Conservation (phyloP, 176 grass and related monocot species). For the Juncus effusus region DNA sequence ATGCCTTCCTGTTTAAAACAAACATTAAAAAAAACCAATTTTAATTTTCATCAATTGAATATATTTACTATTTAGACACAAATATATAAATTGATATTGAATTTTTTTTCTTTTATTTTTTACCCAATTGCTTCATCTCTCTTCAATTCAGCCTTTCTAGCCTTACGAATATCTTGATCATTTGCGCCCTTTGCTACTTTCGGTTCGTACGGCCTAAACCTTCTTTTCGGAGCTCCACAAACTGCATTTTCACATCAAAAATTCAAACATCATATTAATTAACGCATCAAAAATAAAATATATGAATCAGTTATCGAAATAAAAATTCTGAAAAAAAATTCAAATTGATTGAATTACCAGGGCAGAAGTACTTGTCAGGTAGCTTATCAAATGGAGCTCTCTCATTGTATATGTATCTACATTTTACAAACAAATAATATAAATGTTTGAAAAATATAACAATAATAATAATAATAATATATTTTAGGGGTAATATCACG, state of each 20-base stretch:
- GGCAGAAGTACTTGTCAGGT: slow-evolving; percentile 82
- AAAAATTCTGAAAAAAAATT: neutral
- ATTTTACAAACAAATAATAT: neutral
- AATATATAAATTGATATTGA: neutral
- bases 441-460: neutral
- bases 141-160: slow-evolving; percentile 84
- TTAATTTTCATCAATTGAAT: neutral
- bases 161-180: slow-evolving; percentile 45
- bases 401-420: slow-evolving; percentile 89
- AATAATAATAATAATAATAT: neutral
- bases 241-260: slow-evolving; percentile 32
- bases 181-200: slow-evolving; percentile 60
- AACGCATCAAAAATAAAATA: neutral
- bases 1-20: slow-evolving; percentile 42
- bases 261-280: neutral
- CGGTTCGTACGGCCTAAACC: slow-evolving; percentile 65
- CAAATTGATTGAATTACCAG: slow-evolving; percentile 40
- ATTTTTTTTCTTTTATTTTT: neutral
- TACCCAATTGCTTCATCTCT: slow-evolving; percentile 71
- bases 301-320: neutral
- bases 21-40: neutral
- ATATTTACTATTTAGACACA: neutral
- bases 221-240: slow-evolving; percentile 86
- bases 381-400: slow-evolving; percentile 88
- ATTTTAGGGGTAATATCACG: neutral